Evolutionary conservation across 1,284 basidiomycete genomes (phyloP).

Genomic region (Cystobasidiaceae sp.): DNA sequence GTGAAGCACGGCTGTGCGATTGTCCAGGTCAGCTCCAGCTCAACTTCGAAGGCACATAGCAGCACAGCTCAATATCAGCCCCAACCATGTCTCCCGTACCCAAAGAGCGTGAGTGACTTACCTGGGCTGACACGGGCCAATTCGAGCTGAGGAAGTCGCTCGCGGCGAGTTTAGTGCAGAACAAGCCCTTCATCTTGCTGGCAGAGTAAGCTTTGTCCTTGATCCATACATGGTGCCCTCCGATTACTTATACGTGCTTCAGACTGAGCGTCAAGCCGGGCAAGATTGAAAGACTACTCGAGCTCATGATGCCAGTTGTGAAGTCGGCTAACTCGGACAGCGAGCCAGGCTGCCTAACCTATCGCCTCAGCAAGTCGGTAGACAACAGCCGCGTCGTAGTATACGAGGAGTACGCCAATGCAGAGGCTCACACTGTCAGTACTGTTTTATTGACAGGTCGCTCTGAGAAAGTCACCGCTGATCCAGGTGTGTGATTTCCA

Average conservation of each 20-base stretch:
- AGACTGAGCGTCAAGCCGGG: not conserved
- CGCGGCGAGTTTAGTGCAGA: too few species aligned
- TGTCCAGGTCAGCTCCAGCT: too few species aligned
- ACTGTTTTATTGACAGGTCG: not conserved
- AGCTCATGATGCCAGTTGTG: not conserved
- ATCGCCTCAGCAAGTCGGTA: not conserved
- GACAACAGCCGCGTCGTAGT: not conserved
- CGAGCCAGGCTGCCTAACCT: constrained; percentile 7
- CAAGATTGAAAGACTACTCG: not conserved
- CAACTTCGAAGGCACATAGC: too few species aligned
- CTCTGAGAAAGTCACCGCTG: not conserved
- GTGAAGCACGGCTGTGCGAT: too few species aligned
- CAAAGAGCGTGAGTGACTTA: too few species aligned
- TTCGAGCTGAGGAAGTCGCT: too few species aligned
- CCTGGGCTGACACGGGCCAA: too few species aligned
- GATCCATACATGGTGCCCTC: not conserved
- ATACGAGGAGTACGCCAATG: constrained; percentile 1
- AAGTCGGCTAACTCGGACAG: not conserved
- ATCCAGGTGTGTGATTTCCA: not conserved
- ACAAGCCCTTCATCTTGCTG: too few species aligned
- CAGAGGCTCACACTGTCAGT: constrained; percentile 2
- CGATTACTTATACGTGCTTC: not conserved
- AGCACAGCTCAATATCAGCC: too few species aligned
- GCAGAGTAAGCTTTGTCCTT: not conserved
- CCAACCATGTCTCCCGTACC: too few species aligned